Evolutionary conservation across 805 yeast species (phyloP), one percentile per base, ranked within the genome.

Genomic region (Candida qinlingensis): DNA sequence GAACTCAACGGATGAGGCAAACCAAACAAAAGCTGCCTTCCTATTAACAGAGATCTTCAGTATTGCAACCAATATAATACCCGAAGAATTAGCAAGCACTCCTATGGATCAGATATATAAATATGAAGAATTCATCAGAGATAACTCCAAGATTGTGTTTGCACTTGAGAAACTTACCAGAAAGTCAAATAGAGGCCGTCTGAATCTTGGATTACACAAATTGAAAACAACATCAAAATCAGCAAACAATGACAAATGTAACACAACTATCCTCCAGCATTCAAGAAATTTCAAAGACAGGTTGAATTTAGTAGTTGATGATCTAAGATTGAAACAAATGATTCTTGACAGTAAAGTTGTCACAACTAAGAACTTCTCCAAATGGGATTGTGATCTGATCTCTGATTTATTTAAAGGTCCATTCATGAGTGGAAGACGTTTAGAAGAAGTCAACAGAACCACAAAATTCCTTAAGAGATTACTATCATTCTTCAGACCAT

Each of bases 371-470:
- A 87, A 83, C 46, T 90, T 75, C 60, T 71, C 81, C 2, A 81
- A 80, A 44, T 94, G 99, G 99, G 83, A 90, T 59, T 91, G 97
- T 96, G 78, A 75, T 28, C 69, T 83, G 1, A 70, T 94, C 0
- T 69, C 77, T 13, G 85, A 81, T 49, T 67, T 94, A n/a, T 76
- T 89, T 56, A 83, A 77, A 55, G 97, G 97, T 0, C 96, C 97
- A 0, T 66, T 94, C n/a, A 65, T 79, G 49, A 83, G 80, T 57
- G 83, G 87, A 0, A 79, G 73, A 54, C 71, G 88, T 43, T 72
- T 94, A 39, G 96, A 89, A 33, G 98, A 92, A 48, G 71, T 85
- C 1, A 73, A 81, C 35, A 81, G 77, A 56, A 83, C 85, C 3
- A 89, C 97, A 1, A 92, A 91, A 59, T 88, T 94, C 58, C 74